Percentiles rank a stretch among this genome's conserved stretches.
Conservation (phyloP, 176 grass and related monocot genomes). For the Elaeis guineensis region DNA sequence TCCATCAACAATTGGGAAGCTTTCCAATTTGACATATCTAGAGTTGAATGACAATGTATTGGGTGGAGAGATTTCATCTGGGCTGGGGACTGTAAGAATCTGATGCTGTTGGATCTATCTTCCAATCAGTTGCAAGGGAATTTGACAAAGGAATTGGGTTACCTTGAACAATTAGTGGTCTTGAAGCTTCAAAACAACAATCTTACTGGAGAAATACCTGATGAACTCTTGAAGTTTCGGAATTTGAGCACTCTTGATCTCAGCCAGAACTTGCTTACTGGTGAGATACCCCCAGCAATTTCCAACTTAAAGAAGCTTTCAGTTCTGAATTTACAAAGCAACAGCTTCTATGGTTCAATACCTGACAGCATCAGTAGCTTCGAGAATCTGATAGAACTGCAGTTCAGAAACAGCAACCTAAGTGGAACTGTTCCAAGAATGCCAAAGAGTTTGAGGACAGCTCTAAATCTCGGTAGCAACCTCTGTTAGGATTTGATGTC, state of each 20-base stretch:
- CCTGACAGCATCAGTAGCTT: conserved; percentile 19
- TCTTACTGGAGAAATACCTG: conserved; percentile 20
- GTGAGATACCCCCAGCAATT: conserved; percentile 26
- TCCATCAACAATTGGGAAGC: conserved; percentile 16
- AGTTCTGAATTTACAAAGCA: conserved; percentile 31
- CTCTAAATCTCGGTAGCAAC: conserved; percentile 69
- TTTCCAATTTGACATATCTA: conserved; percentile 21
- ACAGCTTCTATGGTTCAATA: conserved; percentile 37
- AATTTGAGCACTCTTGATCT: conserved; percentile 48
- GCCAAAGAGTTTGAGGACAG: conserved; percentile 9
- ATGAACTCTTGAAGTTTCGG: conserved; percentile 5
- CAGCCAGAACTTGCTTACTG: conserved; percentile 39
- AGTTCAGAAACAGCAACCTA: conserved; percentile 39
- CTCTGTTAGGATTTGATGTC: no score
- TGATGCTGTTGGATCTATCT: conserved; percentile 53
- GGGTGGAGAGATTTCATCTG: conserved; percentile 9
- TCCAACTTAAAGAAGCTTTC: conserved; percentile 23
- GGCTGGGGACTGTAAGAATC: conserved; percentile 28
- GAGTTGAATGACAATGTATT: conserved; percentile 52
- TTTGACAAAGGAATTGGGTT: conserved; percentile 24
- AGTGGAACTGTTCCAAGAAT: conserved; percentile 44
- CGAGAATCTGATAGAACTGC: conserved; percentile 32
- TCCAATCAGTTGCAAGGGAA: conserved; percentile 31
- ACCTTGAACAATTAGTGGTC: conserved; percentile 36
- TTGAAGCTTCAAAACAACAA: conserved; percentile 46